Evolutionary conservation across 208 protist species (phyloP).

Genomic region (Tritrichomonas foetus): DNA sequence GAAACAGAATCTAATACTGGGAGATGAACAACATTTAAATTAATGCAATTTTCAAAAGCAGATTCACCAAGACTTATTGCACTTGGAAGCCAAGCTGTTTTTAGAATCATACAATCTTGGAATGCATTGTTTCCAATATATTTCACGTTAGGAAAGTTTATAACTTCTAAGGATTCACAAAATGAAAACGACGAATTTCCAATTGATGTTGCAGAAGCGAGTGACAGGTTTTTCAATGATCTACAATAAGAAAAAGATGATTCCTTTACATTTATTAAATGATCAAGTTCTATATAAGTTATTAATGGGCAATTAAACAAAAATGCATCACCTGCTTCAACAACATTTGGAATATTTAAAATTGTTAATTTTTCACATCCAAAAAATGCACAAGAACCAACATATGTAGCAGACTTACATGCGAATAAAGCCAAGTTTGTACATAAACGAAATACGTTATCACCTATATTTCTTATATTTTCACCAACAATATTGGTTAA

Average conservation of each 20-base stretch:
- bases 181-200: not conserved
- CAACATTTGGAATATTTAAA: not conserved
- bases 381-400: not conserved
- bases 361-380: not conserved
- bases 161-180: not conserved
- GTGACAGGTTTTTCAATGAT: not conserved
- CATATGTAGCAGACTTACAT: not conserved
- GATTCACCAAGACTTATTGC: not conserved
- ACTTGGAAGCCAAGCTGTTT: not conserved
- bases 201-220: not conserved
- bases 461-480: not conserved
- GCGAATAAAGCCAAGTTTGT: not conserved
- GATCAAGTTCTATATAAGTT: not conserved
- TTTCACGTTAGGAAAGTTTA: not conserved
- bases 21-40: not conserved
- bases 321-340: not conserved
- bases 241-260: not conserved
- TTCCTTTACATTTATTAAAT: not conserved
- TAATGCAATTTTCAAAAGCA: not conserved
- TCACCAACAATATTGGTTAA: not conserved
- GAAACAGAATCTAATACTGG: too few species aligned
- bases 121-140: not conserved
- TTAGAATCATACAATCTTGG: not conserved
- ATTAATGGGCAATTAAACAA: not conserved
- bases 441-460: not conserved